Conservation (phyloP, 2,329 filamentous ascomycete genomes). For the Calonectria pauciramosa region DNA sequence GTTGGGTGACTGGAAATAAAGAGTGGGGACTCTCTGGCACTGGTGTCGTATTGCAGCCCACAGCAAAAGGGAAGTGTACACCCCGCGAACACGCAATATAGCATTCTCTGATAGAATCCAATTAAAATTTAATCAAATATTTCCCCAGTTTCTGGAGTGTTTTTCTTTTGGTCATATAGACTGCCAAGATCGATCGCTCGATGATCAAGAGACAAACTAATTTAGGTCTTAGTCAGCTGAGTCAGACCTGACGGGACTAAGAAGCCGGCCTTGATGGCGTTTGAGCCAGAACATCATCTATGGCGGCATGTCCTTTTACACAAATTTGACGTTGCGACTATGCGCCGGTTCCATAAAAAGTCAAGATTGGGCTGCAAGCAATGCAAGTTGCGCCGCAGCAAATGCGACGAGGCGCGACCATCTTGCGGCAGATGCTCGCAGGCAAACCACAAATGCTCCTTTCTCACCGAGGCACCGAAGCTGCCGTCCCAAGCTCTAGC, state of each 20-base stretch:
- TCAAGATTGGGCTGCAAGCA: not conserved
- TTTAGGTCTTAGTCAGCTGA: not conserved
- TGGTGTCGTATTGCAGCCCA: not conserved
- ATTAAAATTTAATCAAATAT: not conserved
- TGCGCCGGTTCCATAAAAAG: slow-evolving; percentile 5
- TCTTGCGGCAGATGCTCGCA: not conserved
- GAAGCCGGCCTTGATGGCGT: not conserved
- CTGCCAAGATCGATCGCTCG: not conserved
- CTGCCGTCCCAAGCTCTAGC: not conserved
- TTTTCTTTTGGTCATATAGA: not conserved
- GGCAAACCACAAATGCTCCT: not conserved
- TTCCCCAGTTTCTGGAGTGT: not conserved
- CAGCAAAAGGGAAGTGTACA: not conserved
- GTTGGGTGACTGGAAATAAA: not conserved
- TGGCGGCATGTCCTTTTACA: not conserved
- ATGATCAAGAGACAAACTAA: not conserved
- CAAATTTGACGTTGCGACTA: not conserved
- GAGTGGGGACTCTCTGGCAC: not conserved
- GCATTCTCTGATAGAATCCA: no score
- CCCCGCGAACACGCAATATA: no score
- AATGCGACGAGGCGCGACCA: not conserved
- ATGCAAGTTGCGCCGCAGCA: not conserved
- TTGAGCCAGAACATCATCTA: not conserved
- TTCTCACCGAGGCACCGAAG: not conserved
- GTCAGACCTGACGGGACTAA: not conserved